Conservation (phyloP, 2,329 filamentous ascomycete species). For the Pseudogymnoascus sp. region DNA sequence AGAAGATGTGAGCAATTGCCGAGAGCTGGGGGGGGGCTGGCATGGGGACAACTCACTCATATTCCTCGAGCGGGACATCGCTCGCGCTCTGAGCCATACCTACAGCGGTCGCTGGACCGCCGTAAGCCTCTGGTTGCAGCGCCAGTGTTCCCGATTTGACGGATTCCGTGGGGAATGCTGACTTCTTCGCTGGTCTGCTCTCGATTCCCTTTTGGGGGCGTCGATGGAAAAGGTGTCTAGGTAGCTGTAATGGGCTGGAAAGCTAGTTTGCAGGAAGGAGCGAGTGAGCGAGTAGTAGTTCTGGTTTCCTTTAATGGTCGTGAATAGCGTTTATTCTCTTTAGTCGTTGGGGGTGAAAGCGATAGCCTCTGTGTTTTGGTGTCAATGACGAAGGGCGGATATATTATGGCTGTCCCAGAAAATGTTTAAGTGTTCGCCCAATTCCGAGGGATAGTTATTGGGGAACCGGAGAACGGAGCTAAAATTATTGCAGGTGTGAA, state of each 20-base stretch:
- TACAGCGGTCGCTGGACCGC: slow-evolving; percentile 7
- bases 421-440: background rate
- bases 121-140: slow-evolving; percentile 6
- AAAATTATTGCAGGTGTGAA: background rate
- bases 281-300: background rate
- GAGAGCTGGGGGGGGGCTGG: background rate
- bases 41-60: background rate
- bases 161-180: background rate
- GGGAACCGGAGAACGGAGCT: background rate
- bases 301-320: background rate
- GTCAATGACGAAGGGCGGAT: background rate
- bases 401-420: too few relatives aligned
- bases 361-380: too few relatives aligned
- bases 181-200: background rate
- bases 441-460: background rate
- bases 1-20: background rate
- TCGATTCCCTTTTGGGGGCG: background rate
- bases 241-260: too few relatives aligned
- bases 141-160: slow-evolving; percentile 8
- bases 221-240: background rate
- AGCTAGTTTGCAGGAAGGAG: too few relatives aligned
- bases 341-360: too few relatives aligned
- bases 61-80: slow-evolving; percentile 1
- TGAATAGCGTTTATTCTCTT: background rate
- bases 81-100: background rate